Base-by-base conservation (phyloP, 495 filamentous ascomycete species). In the Penicillium simplicissimum region DNA sequence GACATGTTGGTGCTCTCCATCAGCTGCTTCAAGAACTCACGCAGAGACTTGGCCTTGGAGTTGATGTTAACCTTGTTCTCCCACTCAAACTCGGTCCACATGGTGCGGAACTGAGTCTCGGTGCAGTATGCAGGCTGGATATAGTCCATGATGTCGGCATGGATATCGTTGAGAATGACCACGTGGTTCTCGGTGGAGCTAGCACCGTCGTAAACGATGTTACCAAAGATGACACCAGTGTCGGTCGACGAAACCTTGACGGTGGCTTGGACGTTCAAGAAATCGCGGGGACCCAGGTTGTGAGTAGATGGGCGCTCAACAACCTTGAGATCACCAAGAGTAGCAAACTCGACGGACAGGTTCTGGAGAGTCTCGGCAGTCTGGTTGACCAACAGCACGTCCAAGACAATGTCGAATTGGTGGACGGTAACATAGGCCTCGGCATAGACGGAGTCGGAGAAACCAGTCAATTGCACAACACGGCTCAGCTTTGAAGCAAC, bases 31-130 rank as follows among this genome's bases (percentile, higher is more conserved):
- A 99, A 79, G 85, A 98, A 99, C 10, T 96, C 93, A 49, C 96
- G 85, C 55, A 99, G 81, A 33, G 81, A 89, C 83, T 96, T 96
- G 64, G 92, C 93, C 81, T 97, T 97, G 64, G 90, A 93, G 75
- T 96, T 96, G 79, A 98, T 98, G 79, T 98, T 98, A 70, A 99
- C 95, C 85, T 99, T 99, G 81, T 99, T 99, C 82, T 99, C 96
- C 96, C 96, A 99, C 76, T 99, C 96, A 63, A 99, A 99, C 70
- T 99, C 96, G 35, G 96, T 98, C 96, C 96, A 99, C 96, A 99
- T 99, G 23, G 92, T 96, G 37, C 96, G 86, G 87, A 99, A 99
- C 71, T 98, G 92, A 36, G 94, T 97, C 81, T 99, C 96, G 14
- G 91, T 93, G 81, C 96, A 99, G 43, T 91, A 84, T 13, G 95